Evolutionary conservation across 768 basidiomycete species (phyloP).

Genomic region (Podaxis sp.): DNA sequence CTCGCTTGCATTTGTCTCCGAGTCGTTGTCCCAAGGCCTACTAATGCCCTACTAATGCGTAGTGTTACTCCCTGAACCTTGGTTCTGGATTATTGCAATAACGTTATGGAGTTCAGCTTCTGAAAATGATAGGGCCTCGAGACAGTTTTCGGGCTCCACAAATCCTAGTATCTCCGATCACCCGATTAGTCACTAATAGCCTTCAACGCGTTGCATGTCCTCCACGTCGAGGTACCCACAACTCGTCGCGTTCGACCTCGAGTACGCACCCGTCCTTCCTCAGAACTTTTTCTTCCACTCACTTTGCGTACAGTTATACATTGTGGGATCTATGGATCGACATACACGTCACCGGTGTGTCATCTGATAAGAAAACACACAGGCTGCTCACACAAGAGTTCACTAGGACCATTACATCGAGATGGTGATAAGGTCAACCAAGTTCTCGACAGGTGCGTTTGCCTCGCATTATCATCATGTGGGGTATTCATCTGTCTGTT

Average conservation of each 20-base stretch:
- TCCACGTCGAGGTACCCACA: slow-evolving; percentile 37
- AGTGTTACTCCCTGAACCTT: too few relatives aligned
- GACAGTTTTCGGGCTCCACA: not conserved
- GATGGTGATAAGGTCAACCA: slow-evolving; percentile 44
- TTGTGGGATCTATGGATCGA: slow-evolving; percentile 90
- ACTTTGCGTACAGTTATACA: slow-evolving; percentile 57
- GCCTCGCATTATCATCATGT: not conserved
- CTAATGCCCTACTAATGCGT: too few relatives aligned
- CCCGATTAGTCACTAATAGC: not conserved
- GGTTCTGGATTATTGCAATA: not conserved
- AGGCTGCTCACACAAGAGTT: not conserved
- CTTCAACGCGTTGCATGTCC: not conserved
- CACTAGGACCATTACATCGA: slow-evolving; percentile 51
- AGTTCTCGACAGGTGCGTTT: slow-evolving; percentile 48
- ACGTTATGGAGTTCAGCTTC: not conserved
- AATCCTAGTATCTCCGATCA: not conserved
- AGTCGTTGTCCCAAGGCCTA: too few relatives aligned
- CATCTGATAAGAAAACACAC: not conserved
- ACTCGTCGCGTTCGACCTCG: slow-evolving; percentile 79
- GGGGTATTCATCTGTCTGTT: not conserved
- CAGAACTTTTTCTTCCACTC: slow-evolving; percentile 5
- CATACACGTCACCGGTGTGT: slow-evolving; percentile 62
- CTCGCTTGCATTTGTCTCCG: too few relatives aligned
- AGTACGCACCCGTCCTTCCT: slow-evolving; percentile 40
- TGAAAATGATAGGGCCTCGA: not conserved